phyloP scores from a whole-genome alignment of 345 rosid species.

The Carallia pectinifolia region DNA sequence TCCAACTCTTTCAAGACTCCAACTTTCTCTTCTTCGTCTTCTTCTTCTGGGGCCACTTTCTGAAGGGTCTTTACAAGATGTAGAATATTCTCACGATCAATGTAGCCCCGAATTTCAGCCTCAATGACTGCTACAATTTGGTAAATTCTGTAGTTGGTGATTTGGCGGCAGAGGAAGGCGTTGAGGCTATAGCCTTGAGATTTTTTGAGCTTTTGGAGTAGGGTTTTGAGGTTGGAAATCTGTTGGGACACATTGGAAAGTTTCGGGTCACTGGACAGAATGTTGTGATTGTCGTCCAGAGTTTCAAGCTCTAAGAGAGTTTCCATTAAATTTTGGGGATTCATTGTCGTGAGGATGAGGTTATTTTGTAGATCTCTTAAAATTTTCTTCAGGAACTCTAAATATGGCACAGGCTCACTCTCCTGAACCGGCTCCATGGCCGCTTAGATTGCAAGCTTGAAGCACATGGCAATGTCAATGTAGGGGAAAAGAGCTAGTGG shows the following conservation, averaged over 20 bases:
- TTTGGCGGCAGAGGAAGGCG: slow-evolving; percentile 37
- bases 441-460: slow-evolving; percentile 14
- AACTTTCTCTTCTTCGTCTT: slow-evolving; percentile 42
- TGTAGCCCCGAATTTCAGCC: slow-evolving; percentile 29
- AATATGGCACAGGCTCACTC: slow-evolving; percentile 1
- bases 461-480: not conserved
- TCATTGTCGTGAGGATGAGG: slow-evolving; percentile 29
- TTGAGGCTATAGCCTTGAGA: slow-evolving; percentile 26
- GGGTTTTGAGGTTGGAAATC: slow-evolving; percentile 35
- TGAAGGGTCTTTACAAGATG: slow-evolving; percentile 30
- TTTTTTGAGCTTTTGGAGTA: slow-evolving; percentile 29
- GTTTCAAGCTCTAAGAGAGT: slow-evolving; percentile 28
- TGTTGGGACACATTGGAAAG: slow-evolving; percentile 35
- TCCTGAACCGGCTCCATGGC: slow-evolving; percentile 30
- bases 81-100: slow-evolving; percentile 33
- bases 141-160: slow-evolving; percentile 41
- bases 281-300: not conserved
- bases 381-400: slow-evolving; percentile 33
- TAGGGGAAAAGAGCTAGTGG: not conserved
- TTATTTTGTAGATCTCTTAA: slow-evolving; percentile 40
- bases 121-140: slow-evolving; percentile 33
- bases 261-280: slow-evolving; percentile 22
- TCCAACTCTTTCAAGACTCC: slow-evolving; percentile 38
- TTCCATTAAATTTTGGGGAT: slow-evolving; percentile 22
- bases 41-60: slow-evolving; percentile 23